Evolutionary conservation across 2,329 filamentous ascomycete species (phyloP).

Genomic region (Talaromyces rugulosus): DNA sequence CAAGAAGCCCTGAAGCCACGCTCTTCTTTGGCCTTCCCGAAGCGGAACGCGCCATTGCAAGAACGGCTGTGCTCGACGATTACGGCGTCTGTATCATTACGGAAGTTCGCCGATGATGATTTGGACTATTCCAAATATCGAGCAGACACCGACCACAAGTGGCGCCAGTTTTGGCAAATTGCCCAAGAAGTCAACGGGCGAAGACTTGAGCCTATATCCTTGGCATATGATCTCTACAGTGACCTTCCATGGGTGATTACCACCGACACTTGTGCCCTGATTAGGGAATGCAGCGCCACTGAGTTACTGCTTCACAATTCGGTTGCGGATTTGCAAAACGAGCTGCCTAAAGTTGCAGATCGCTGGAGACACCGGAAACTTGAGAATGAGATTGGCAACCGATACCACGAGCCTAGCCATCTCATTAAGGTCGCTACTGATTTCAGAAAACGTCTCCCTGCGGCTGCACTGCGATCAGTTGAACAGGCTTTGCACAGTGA

Average conservation of each 20-base stretch:
- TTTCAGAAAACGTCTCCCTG: slow-evolving; percentile 67
- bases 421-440: slow-evolving; percentile 66
- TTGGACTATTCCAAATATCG: slow-evolving; percentile 75
- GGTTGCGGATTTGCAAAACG: slow-evolving; percentile 31
- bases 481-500: slow-evolving; percentile 66
- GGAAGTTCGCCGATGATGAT: slow-evolving; percentile 57
- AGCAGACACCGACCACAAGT: slow-evolving; percentile 71
- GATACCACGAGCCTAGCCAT: slow-evolving; percentile 53
- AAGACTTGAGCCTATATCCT: slow-evolving; percentile 73
- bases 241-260: slow-evolving; percentile 80
- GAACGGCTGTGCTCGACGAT: slow-evolving; percentile 73
- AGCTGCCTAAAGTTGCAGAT: slow-evolving; percentile 35
- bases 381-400: slow-evolving; percentile 46
- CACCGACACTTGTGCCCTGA: slow-evolving; percentile 72
- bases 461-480: slow-evolving; percentile 65
- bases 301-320: slow-evolving; percentile 73
- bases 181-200: slow-evolving; percentile 82
- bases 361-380: slow-evolving; percentile 43
- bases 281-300: slow-evolving; percentile 73
- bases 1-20: slow-evolving; percentile 56
- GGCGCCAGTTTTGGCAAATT: slow-evolving; percentile 84
- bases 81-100: slow-evolving; percentile 63
- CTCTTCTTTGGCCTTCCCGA: slow-evolving; percentile 36
- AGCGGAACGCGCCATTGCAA: slow-evolving; percentile 57
- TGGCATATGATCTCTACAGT: slow-evolving; percentile 67